A percentile compares a stretch with the other conserved stretches of the same genome.
These are phyloP conservation scores for Pyrenophora teres DNA, from an alignment of 2,329 filamentous ascomycete species.

Conservation along the genomic window DNA sequence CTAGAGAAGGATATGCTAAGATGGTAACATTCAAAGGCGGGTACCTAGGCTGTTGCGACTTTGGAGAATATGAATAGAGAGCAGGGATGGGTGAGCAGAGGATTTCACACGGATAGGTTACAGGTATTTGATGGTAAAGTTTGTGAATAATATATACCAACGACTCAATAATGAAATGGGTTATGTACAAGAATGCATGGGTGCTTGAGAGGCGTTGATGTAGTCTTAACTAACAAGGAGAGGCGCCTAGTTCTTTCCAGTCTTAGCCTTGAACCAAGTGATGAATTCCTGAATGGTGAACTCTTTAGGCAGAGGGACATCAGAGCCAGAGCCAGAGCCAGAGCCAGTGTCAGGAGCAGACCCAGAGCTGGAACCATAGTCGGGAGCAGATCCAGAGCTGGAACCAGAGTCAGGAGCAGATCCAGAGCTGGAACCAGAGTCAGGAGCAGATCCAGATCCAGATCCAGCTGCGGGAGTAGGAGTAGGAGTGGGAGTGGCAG, in stretches of 20 bases:
- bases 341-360: background rate
- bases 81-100: background rate
- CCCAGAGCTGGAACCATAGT: constrained; percentile 9
- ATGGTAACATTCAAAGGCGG: no score
- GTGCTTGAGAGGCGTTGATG: background rate
- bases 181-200: constrained; percentile 23
- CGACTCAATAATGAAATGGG: background rate
- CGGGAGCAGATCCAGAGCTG: constrained; percentile 18
- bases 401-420: background rate
- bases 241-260: constrained; percentile 8
- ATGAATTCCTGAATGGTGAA: constrained; percentile 37
- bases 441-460: constrained; percentile 16
- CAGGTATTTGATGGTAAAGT: no score
- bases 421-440: constrained; percentile 10
- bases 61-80: no score
- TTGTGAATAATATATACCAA: background rate
- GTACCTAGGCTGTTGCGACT: no score
- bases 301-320: constrained; percentile 21
- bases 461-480: constrained; percentile 12
- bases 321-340: constrained; percentile 8
- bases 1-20: no score
- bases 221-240: background rate
- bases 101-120: background rate
- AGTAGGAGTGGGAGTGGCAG: constrained; percentile 1
- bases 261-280: constrained; percentile 32